Evolutionary conservation across 495 filamentous ascomycete species (phyloP).

Genomic region (Neurospora africana): DNA sequence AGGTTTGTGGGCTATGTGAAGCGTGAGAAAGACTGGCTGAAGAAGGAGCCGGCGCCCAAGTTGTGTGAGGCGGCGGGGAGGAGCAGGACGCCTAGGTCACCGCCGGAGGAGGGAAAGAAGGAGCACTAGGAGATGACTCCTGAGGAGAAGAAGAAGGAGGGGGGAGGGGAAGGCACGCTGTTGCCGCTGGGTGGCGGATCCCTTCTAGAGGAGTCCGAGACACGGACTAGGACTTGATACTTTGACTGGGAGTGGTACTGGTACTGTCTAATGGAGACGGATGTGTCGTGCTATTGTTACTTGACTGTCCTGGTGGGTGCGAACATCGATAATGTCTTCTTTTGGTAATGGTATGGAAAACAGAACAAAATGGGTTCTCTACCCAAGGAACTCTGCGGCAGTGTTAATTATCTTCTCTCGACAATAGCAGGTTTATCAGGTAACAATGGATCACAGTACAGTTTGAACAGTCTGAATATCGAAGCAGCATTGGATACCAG

Average conservation of each 20-base stretch:
- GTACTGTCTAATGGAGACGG: not conserved
- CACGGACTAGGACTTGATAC: too few relatives aligned
- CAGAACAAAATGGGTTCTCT: not conserved
- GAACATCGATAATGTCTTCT: not conserved
- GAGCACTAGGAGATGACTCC: not conserved
- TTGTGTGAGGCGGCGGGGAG: slow-evolving; percentile 38
- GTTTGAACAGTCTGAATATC: not conserved
- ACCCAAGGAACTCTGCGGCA: not conserved
- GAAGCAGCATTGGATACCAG: not conserved
- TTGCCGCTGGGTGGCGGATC: not conserved
- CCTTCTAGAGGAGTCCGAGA: not conserved
- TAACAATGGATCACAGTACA: not conserved
- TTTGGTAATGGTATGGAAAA: not conserved
- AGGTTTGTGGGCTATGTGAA: slow-evolving; percentile 58
- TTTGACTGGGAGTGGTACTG: too few relatives aligned
- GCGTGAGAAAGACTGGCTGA: slow-evolving; percentile 35
- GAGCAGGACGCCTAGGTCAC: slow-evolving; percentile 28
- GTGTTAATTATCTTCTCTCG: not conserved
- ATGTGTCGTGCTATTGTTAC: not conserved
- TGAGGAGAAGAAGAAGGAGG: not conserved
- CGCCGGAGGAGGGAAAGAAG: slow-evolving; percentile 18
- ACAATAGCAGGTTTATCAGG: not conserved
- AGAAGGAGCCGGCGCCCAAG: slow-evolving; percentile 26
- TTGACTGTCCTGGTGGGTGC: not conserved
- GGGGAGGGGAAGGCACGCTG: not conserved